Base-by-base conservation (phyloP, 2,329 filamentous ascomycete species). In the Trichoderma sp. region DNA sequence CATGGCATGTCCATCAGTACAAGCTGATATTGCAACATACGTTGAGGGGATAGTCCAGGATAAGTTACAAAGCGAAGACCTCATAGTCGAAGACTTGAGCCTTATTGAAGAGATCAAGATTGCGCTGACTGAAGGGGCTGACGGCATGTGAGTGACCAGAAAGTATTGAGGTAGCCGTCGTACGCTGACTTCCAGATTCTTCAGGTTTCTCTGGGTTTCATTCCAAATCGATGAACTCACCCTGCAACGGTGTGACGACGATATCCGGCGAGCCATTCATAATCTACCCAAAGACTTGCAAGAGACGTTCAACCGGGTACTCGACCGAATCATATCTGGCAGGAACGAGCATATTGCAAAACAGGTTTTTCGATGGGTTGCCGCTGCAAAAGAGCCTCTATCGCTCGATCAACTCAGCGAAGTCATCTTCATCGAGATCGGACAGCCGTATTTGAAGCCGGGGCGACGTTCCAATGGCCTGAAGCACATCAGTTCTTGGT, bases 201-300 rank as follows among this genome's bases (percentile, higher is more conserved):
- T 12, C 61, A 78, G 77, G 77, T 79, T 79, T 70, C 73, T 79
- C 3, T 80, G 77, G 77, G 76, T 78, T 21, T 70, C 69, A 15
- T 76, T 76, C 43, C 74, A 75, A 64, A 69, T 79, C 7, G 62
- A 74, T 12, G 76, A 79, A 47, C 70, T 79, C 7, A 76, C 76
- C 55, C 61, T 68, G 12, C 72, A 73, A 58, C 68, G n/a, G 48
- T 67, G 67, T 41, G 69, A 72, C 43, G 68, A 67, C 2, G 68
- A 72, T 34, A 71, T 68, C 26, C 60, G 60, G 39, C 44, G 24
- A 4, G 48, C 48, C 3, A 54, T 70, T 19, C 28, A 26, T 3
- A 48, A 63, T 9, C 52, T 70, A 1, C 69, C 69, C 0, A 65
- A 66, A 26, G 52, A 58, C n/a, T 21, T 71, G 9, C 45, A 58